phyloP scores from a whole-genome alignment of 352 stramenopile genomes.

The Saprolegnia diclina region DNA sequence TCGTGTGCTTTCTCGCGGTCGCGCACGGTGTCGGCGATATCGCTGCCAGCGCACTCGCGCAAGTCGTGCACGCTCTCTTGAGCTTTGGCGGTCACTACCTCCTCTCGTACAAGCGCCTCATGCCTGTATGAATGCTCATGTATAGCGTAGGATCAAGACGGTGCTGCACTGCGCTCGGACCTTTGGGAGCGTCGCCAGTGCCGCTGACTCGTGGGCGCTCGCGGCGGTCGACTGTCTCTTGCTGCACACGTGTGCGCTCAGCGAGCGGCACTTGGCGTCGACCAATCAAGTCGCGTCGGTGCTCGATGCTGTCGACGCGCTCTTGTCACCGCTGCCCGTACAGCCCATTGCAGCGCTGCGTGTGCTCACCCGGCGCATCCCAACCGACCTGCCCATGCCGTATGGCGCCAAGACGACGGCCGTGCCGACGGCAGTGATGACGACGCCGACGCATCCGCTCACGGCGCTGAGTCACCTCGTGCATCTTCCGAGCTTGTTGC shows the following conservation, averaged over 20 bases:
- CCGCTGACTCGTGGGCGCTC: constrained; percentile 23
- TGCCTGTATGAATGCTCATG: background rate
- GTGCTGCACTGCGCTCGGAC: background rate
- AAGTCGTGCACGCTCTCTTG: constrained; percentile 16
- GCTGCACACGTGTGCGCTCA: constrained; percentile 20
- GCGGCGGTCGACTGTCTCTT: constrained; percentile 30
- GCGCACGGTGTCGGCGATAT: constrained; percentile 28
- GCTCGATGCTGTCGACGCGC: constrained; percentile 19
- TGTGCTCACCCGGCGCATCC: constrained; percentile 25
- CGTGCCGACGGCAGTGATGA: too few relatives aligned
- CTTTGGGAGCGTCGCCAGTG: background rate
- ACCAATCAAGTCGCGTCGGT: constrained; percentile 16
- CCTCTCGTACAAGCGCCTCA: background rate
- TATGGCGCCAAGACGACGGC: background rate
- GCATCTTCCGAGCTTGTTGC: background rate
- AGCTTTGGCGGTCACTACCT: constrained; percentile 25
- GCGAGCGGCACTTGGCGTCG: constrained; percentile 17
- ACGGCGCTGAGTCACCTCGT: constrained; percentile 2
- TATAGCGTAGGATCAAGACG: constrained; percentile 15
- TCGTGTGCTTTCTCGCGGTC: constrained; percentile 34
- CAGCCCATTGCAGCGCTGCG: constrained; percentile 14
- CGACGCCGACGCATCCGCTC: background rate
- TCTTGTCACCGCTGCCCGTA: constrained; percentile 23
- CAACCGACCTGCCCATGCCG: background rate
- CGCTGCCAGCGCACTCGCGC: background rate